Evolutionary conservation across 1,139 yeast genomes (phyloP).

Genomic region (Taphrina wiesneri): DNA sequence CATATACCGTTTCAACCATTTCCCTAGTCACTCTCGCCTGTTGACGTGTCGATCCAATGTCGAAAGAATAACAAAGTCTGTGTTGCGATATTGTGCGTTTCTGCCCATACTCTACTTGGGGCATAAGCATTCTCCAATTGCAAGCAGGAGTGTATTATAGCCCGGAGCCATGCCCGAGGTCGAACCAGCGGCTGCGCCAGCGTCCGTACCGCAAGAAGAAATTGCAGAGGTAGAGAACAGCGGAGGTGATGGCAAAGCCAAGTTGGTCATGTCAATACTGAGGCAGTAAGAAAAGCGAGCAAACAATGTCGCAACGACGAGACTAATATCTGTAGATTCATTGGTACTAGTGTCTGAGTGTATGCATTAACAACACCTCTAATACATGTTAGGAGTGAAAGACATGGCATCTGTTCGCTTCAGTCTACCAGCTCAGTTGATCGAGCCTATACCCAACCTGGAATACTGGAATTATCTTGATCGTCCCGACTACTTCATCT

Average conservation of each 20-base stretch:
- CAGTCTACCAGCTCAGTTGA: slow-evolving; percentile 36
- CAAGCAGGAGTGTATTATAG: neutral
- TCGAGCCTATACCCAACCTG: slow-evolving; percentile 36
- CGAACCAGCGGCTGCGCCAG: neutral
- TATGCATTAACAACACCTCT: neutral
- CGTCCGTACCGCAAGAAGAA: neutral
- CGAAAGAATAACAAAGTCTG: neutral
- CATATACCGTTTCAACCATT: neutral
- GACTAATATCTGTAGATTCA: slow-evolving; percentile 2
- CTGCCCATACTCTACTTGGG: no score
- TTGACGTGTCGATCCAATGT: neutral
- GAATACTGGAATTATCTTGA: slow-evolving; percentile 37
- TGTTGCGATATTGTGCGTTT: no score
- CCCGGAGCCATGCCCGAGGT: slow-evolving; percentile 12
- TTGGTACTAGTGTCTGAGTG: neutral
- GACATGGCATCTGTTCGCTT: slow-evolving; percentile 36
- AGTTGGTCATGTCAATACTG: slow-evolving; percentile 29
- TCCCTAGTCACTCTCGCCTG: neutral
- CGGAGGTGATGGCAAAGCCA: slow-evolving; percentile 25
- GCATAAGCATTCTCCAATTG: no score
- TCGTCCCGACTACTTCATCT: slow-evolving; percentile 36
- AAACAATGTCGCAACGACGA: neutral
- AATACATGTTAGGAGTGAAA: slow-evolving; percentile 27
- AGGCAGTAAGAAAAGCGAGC: slow-evolving; percentile 19
- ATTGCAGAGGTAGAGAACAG: slow-evolving; percentile 4